These are phyloP conservation scores for Echium plantagineum DNA, from an alignment of 257 asterid genomes.

Conservation along the genomic window DNA sequence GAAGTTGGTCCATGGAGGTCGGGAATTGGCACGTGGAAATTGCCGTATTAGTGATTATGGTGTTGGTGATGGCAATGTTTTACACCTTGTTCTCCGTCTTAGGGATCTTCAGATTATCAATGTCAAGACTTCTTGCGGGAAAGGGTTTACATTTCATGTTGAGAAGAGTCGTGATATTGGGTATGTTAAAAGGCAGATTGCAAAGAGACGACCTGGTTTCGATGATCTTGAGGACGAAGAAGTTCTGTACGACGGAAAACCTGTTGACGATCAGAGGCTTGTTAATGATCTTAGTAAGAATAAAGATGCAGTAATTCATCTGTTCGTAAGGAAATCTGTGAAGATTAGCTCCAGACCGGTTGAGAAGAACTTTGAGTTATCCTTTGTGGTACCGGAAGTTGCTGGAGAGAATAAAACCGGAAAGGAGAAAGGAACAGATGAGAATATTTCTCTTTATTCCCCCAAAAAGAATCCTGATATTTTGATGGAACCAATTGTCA, in stretches of 20 bases:
- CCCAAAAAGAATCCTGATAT: constrained; percentile 30
- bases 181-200: constrained; percentile 58
- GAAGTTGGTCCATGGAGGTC: constrained; percentile 71
- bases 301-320: constrained; percentile 69
- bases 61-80: constrained; percentile 59
- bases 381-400: constrained; percentile 36
- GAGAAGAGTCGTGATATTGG: constrained; percentile 62
- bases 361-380: constrained; percentile 61
- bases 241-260: constrained; percentile 59
- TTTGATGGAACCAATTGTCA: constrained; percentile 54
- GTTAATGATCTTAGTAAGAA: constrained; percentile 55
- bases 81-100: constrained; percentile 70
- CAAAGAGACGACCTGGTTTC: constrained; percentile 26
- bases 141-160: constrained; percentile 63
- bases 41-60: constrained; percentile 74
- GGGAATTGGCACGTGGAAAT: constrained; percentile 66
- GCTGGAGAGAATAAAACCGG: constrained; percentile 17
- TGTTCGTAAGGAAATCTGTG: constrained; percentile 59
- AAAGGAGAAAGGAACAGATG: constrained; percentile 19
- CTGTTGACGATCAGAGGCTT: constrained; percentile 64
- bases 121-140: constrained; percentile 66
- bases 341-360: constrained; percentile 63
- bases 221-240: constrained; percentile 52
- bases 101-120: constrained; percentile 54
- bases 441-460: constrained; percentile 18